These are phyloP conservation scores for Earliella scabrosa DNA, from an alignment of 1,284 basidiomycete species.

Conservation along the genomic window DNA sequence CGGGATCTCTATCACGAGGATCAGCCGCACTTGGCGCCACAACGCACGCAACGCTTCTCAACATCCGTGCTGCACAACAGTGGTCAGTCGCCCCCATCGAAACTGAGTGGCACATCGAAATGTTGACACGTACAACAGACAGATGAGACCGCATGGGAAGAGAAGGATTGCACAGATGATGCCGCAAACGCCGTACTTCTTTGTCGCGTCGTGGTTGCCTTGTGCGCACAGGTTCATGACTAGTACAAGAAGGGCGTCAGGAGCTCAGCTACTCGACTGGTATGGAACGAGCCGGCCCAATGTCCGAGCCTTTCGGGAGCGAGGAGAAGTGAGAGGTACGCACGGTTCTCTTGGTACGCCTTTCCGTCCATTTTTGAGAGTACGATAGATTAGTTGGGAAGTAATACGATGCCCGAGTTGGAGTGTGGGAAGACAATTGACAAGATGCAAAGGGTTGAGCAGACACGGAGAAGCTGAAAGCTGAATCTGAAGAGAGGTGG, in stretches of 20 bases:
- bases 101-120: background rate
- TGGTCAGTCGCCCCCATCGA: too few species aligned
- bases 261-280: too few species aligned
- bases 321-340: background rate
- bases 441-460: background rate
- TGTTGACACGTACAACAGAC: slow-evolving; percentile 25
- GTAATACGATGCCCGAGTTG: background rate
- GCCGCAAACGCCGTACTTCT: slow-evolving; percentile 27
- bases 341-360: slow-evolving; percentile 7
- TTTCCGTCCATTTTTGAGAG: background rate
- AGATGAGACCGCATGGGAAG: slow-evolving; percentile 30
- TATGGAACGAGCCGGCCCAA: too few species aligned
- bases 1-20: too few species aligned
- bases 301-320: background rate
- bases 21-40: slow-evolving; percentile 23
- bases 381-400: background rate
- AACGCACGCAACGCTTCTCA: slow-evolving; percentile 27
- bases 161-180: slow-evolving; percentile 28
- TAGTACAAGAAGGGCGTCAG: background rate
- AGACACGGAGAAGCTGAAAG: too few species aligned
- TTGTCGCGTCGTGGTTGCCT: slow-evolving; percentile 27
- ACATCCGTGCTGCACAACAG: slow-evolving; percentile 13
- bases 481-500: too few species aligned
- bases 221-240: slow-evolving; percentile 22
- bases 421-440: background rate